phyloP scores from a whole-genome alignment of 2,329 filamentous ascomycete species.

The Cryphonectria parasitica region DNA sequence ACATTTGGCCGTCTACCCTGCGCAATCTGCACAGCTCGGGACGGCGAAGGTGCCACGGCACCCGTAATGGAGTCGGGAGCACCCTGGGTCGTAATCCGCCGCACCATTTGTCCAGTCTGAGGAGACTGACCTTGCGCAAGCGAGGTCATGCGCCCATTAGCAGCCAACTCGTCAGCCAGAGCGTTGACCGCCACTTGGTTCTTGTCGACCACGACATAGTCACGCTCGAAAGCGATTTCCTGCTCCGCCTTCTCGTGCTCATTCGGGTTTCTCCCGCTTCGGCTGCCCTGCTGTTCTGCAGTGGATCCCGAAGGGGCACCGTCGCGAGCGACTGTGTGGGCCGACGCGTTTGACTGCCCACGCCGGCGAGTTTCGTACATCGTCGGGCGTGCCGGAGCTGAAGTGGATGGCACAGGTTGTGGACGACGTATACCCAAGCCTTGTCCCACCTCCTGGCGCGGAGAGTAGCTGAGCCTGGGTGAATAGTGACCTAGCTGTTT shows the following conservation, averaged over 20 bases:
- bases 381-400: constrained; percentile 50
- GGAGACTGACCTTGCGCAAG: constrained; percentile 52
- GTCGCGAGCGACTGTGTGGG: constrained; percentile 41
- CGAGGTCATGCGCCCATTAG: constrained; percentile 70
- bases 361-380: constrained; percentile 44
- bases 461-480: constrained; percentile 46
- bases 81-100: constrained; percentile 79
- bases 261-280: constrained; percentile 31
- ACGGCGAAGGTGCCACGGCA: constrained; percentile 67
- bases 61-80: constrained; percentile 70
- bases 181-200: constrained; percentile 95
- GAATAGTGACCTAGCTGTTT: constrained; percentile 36
- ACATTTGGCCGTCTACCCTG: constrained; percentile 65
- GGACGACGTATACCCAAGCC: constrained; percentile 58
- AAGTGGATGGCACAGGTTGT: constrained; percentile 50
- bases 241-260: constrained; percentile 77
- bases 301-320: constrained; percentile 36
- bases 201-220: constrained; percentile 96
- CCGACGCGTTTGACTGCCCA: constrained; percentile 46
- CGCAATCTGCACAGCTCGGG: constrained; percentile 75
- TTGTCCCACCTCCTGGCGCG: constrained; percentile 51
- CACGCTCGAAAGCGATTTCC: constrained; percentile 87
- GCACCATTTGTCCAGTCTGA: constrained; percentile 66
- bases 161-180: constrained; percentile 90
- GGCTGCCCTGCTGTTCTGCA: constrained; percentile 18